These are phyloP conservation scores for Alnus rubra DNA, from an alignment of 306 rosid genomes.

Conservation along the genomic window DNA sequence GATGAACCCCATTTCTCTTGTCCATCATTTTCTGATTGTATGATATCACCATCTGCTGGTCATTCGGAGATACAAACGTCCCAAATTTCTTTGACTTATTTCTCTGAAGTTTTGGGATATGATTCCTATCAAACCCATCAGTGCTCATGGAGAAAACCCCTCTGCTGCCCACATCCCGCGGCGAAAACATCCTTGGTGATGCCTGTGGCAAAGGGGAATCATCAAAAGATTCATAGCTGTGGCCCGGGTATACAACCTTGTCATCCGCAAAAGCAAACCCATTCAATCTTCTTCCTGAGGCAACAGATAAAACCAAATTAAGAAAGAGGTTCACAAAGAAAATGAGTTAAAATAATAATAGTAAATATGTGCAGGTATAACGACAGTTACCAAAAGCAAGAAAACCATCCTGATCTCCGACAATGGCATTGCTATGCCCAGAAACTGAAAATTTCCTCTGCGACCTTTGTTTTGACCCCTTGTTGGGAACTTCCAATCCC, in stretches of 20 bases:
- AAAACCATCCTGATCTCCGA: conserved; percentile 68
- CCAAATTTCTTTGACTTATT: conserved; percentile 59
- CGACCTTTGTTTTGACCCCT: conserved; percentile 81
- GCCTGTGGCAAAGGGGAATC: conserved; percentile 68
- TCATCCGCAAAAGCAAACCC: conserved; percentile 66
- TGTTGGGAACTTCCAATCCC: conserved; percentile 78
- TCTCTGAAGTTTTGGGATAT: conserved; percentile 45
- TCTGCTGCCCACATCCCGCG: conserved; percentile 53
- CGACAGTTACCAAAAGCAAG: conserved; percentile 57
- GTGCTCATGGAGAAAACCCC: conserved; percentile 39
- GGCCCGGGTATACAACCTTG: conserved; percentile 54
- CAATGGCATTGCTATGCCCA: conserved; percentile 49
- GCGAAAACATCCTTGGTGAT: conserved; percentile 65
- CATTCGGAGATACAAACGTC: conserved; percentile 40
- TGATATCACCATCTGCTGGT: conserved; percentile 34
- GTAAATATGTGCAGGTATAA: conserved; percentile 12
- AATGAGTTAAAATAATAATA: background rate
- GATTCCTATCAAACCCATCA: conserved; percentile 60
- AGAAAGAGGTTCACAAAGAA: conserved; percentile 8
- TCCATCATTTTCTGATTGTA: conserved; percentile 43
- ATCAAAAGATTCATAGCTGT: conserved; percentile 67
- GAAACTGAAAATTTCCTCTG: conserved; percentile 70
- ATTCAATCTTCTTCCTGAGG: conserved; percentile 77
- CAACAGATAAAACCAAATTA: conserved; percentile 33
- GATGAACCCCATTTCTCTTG: conserved; percentile 50